Evolutionary conservation across 1,139 yeast species (phyloP).

Genomic region (Kodamaea sp.): DNA sequence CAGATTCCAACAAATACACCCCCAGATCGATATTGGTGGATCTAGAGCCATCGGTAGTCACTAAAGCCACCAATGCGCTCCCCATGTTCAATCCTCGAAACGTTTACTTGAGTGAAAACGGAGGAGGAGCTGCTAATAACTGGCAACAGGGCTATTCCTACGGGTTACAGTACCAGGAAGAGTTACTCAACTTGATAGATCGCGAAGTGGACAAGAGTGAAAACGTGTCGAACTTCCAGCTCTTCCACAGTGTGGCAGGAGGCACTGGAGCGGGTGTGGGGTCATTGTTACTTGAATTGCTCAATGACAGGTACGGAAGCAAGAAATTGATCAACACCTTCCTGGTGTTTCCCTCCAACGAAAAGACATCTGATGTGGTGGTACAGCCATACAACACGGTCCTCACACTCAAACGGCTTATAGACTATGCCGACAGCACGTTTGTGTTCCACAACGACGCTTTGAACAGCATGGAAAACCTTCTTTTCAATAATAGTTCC

Average conservation of each 20-base stretch:
- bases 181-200: constrained; percentile 78
- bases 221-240: constrained; percentile 83
- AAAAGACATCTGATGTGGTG: constrained; percentile 84
- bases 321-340: constrained; percentile 84
- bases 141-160: constrained; percentile 91
- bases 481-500: constrained; percentile 29
- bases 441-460: constrained; percentile 92
- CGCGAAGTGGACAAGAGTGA: constrained; percentile 92
- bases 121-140: constrained; percentile 92
- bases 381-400: constrained; percentile 95
- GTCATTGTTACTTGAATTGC: constrained; percentile 70
- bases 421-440: constrained; percentile 82
- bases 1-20: constrained; percentile 72
- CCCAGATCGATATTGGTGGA: constrained; percentile 87
- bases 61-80: constrained; percentile 57
- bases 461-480: constrained; percentile 62
- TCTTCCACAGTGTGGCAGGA: constrained; percentile 96
- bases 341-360: constrained; percentile 81
- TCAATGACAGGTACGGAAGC: constrained; percentile 76
- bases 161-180: constrained; percentile 70
- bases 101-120: constrained; percentile 74
- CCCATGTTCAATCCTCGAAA: constrained; percentile 85
- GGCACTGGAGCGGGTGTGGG: constrained; percentile 98
- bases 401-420: constrained; percentile 75
- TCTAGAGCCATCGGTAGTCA: constrained; percentile 87